These are phyloP conservation scores for Galeopsis tetrahit DNA, from an alignment of 257 asterid genomes.

Conservation along the genomic window DNA sequence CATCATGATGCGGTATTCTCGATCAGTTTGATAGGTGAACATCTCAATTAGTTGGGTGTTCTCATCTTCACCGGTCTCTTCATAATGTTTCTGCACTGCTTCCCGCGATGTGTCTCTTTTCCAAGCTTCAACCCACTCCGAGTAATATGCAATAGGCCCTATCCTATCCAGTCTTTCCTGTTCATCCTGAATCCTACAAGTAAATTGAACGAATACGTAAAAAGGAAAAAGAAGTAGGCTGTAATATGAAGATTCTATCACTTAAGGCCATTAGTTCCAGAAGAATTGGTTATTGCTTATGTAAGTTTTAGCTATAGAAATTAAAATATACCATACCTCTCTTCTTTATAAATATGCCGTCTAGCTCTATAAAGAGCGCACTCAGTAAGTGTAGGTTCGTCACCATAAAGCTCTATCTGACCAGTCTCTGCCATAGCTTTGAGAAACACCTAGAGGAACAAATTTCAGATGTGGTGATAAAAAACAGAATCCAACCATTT, in stretches of 20 bases:
- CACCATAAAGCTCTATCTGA: constrained; percentile 89
- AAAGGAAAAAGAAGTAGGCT: neutral
- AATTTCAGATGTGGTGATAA: neutral
- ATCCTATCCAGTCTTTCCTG: constrained; percentile 60
- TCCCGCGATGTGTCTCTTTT: constrained; percentile 81
- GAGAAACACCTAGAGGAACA: constrained; percentile 72
- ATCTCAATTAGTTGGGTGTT: constrained; percentile 78
- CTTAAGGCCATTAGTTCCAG: neutral
- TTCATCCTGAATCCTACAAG: constrained; percentile 76
- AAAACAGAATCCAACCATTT: neutral
- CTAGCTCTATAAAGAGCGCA: constrained; percentile 86
- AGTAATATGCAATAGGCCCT: constrained; percentile 88
- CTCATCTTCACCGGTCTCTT: constrained; percentile 98
- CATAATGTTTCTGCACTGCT: constrained; percentile 88
- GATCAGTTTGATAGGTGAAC: constrained; percentile 84
- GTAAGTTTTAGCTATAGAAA: constrained; percentile 9
- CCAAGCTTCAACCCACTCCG: constrained; percentile 95
- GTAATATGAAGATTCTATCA: neutral
- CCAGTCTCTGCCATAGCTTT: constrained; percentile 99
- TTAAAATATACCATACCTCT: constrained; percentile 68
- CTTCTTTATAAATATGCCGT: constrained; percentile 83
- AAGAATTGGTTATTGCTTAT: neutral
- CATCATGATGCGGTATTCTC: constrained; percentile 94
- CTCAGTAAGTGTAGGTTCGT: constrained; percentile 83
- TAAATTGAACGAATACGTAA: neutral